phyloP scores from a whole-genome alignment of 805 yeast genomes.

The Saccharomycopsis javanensis region DNA sequence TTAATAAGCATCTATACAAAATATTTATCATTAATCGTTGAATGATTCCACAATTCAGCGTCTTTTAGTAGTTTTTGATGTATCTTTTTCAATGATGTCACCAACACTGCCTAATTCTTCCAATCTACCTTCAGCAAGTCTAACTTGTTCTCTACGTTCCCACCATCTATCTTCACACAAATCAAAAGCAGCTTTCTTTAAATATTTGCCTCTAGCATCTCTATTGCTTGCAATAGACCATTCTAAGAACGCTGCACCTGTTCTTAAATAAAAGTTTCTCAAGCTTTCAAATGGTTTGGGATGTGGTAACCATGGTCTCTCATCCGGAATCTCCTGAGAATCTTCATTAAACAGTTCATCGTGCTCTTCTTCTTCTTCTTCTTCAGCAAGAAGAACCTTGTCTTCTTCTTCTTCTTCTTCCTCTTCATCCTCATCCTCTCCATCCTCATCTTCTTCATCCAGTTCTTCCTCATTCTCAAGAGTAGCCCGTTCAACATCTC shows the following conservation, averaged over 20 bases:
- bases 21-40: too few relatives aligned
- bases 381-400: conserved; percentile 35
- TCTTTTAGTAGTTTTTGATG: conserved; percentile 39
- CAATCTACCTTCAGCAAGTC: conserved; percentile 76
- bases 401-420: conserved; percentile 34
- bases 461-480: conserved; percentile 54
- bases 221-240: conserved; percentile 88
- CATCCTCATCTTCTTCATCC: conserved; percentile 55
- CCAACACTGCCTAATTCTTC: conserved; percentile 91
- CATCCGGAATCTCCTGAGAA: conserved; percentile 73
- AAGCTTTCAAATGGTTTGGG: conserved; percentile 88
- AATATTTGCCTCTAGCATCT: conserved; percentile 80
- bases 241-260: conserved; percentile 78
- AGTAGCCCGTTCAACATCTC: conserved; percentile 45
- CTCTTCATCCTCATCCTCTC: conserved; percentile 51
- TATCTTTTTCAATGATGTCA: conserved; percentile 73
- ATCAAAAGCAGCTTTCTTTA: conserved; percentile 84
- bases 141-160: conserved; percentile 93
- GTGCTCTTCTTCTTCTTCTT: conserved; percentile 60
- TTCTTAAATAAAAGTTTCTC: conserved; percentile 74
- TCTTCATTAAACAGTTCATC: conserved; percentile 51
- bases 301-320: conserved; percentile 94
- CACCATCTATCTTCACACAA: conserved; percentile 94
- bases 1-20: too few relatives aligned
- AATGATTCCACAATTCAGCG: too few relatives aligned